Evolutionary conservation across 2,329 filamentous ascomycete genomes (phyloP), one percentile per base, ranked within the genome.

Genomic region (Cercospora nicotianae): DNA sequence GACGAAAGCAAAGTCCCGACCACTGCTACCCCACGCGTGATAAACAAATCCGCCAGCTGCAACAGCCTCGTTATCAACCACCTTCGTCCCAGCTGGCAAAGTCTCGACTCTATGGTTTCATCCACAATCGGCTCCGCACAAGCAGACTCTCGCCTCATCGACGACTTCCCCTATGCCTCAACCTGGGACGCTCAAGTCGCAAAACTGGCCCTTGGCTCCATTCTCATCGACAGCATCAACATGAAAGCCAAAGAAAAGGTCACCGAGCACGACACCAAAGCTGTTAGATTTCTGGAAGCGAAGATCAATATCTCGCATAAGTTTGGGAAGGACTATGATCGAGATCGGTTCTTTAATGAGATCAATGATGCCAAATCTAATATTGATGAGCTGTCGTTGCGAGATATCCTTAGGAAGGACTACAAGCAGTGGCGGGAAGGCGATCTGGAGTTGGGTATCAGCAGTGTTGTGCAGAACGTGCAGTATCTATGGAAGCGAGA

Each of bases 391-490:
- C 80, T 95, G 57, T 81, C 80, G 42, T 79, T 93, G 72, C 81
- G 85, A 23, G 91, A 94, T 72, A 85, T 94, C 45, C 79, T 94
- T 63, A 84, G 90, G 70, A 94, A 94, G 78, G 92, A 96, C 80
- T 96, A 94, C 80, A 96, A 96, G 81, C 85, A 91, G 75, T 95
- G 91, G 91, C 81, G 80, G 10, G 87, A 88, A 65, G 80, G 79
- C 62, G 78, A 72, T 0, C 76, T 87, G 42, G 83, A 80, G 18
- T 83, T 94, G 4, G 91, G 91, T n/a, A 87, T 92, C 64, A 87
- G 87, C 73, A 87, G 87, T 51, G 83, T 90, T 2, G 87, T 91
- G 3, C 88, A 88, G 72, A 80, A 85, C n/a, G 79, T 94, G 5
- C 79, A 80, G 4, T 91, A 88, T 69, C 78, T 94, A 45, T 76